Conservation (phyloP, 1,139 yeast genomes). For the Geotrichum australiense region DNA sequence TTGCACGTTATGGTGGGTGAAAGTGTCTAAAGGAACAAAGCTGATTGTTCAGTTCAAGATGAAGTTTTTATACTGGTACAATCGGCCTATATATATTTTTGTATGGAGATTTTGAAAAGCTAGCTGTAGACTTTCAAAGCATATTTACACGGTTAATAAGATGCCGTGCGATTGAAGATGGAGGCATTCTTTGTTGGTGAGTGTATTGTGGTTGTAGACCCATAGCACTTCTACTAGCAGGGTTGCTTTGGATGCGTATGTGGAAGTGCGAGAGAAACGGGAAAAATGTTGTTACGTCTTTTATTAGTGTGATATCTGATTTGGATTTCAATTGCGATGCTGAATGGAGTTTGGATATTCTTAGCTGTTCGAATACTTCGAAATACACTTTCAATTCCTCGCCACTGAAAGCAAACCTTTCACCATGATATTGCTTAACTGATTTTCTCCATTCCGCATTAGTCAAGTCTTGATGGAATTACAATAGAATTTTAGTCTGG, state of each 20-base stretch:
- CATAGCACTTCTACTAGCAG: conserved; percentile 12
- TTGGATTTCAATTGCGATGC: conserved; percentile 2
- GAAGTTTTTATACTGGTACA: no score
- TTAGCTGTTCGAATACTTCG: conserved; percentile 1
- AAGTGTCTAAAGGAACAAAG: no score
- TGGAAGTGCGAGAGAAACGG: neutral
- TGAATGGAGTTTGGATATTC: conserved; percentile 4
- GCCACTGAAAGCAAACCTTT: neutral
- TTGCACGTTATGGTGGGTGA: no score
- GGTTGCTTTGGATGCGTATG: conserved; percentile 3
- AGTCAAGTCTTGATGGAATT: no score
- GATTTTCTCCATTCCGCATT: neutral
- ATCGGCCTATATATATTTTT: no score
- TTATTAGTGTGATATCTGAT: neutral
- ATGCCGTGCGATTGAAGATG: neutral
- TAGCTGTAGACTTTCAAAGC: no score
- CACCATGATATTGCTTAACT: neutral
- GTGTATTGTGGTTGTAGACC: conserved; percentile 3
- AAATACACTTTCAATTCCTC: neutral
- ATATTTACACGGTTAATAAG: no score
- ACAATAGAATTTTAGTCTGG: no score
- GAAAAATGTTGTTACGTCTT: neutral
- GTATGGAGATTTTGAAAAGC: no score
- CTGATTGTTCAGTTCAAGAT: no score
- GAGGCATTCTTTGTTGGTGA: neutral